Conservation (phyloP, 2,329 filamentous ascomycete genomes). For the Diplodia seriata region DNA sequence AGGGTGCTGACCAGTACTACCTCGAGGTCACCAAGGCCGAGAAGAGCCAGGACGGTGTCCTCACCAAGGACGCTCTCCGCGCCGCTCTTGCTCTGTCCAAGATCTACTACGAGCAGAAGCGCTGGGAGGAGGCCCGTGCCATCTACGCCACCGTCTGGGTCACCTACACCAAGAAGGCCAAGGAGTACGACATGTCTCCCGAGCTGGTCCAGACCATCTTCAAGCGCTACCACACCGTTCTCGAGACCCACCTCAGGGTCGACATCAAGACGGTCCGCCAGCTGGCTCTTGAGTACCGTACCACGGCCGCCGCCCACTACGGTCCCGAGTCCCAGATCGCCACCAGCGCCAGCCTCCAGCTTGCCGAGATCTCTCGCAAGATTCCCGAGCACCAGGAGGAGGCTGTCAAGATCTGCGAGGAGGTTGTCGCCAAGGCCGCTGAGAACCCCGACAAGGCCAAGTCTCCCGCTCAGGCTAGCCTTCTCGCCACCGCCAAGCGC, state of each 20-base stretch:
- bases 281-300: conserved; percentile 52
- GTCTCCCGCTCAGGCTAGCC: conserved; percentile 13
- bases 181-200: conserved; percentile 49
- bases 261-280: conserved; percentile 50
- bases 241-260: conserved; percentile 52
- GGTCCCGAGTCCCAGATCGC: conserved; percentile 51
- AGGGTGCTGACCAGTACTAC: conserved; percentile 32
- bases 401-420: conserved; percentile 55
- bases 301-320: conserved; percentile 51
- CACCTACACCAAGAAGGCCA: conserved; percentile 53
- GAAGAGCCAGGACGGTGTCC: conserved; percentile 27
- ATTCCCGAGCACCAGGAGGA: conserved; percentile 51
- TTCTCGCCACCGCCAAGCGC: conserved; percentile 32
- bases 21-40: conserved; percentile 30
- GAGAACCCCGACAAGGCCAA: conserved; percentile 29
- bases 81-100: conserved; percentile 52
- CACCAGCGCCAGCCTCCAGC: conserved; percentile 52
- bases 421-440: conserved; percentile 39
- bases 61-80: conserved; percentile 27
- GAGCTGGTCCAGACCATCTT: conserved; percentile 53
- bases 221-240: conserved; percentile 54
- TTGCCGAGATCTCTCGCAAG: conserved; percentile 53
- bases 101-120: conserved; percentile 56
- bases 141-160: conserved; percentile 55
- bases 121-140: conserved; percentile 51